Percentiles rank a stretch among this genome's conserved stretches.
Conservation (phyloP, 2,329 filamentous ascomycete species). For the Pseudonectria buxi region DNA sequence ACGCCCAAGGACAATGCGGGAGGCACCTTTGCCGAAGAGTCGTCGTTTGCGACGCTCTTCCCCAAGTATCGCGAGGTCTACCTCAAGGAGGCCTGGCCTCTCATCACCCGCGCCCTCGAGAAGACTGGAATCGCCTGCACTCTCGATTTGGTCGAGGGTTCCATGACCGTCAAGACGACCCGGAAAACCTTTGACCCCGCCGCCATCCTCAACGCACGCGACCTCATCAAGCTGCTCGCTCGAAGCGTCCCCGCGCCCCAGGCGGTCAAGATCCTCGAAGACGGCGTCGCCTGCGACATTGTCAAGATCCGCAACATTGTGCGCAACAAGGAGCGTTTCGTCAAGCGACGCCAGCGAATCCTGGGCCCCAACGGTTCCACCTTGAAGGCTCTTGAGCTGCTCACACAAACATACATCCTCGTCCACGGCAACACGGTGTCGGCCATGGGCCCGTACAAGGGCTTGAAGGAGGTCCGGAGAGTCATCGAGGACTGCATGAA, state of each 20-base stretch:
- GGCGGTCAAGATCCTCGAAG: conserved; percentile 89
- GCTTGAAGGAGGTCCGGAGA: conserved; percentile 82
- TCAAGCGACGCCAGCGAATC: conserved; percentile 89
- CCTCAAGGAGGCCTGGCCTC: conserved; percentile 85
- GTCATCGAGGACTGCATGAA: conserved; percentile 94
- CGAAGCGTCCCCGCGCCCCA: conserved; percentile 89
- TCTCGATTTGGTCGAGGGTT: conserved; percentile 89
- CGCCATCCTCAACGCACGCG: conserved; percentile 85
- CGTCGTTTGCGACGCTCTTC: conserved; percentile 79
- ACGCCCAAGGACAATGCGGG: conserved; percentile 76
- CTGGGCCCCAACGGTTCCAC: conserved; percentile 87
- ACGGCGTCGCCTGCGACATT: conserved; percentile 85
- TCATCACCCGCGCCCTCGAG: conserved; percentile 80
- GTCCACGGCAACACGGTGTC: conserved; percentile 96
- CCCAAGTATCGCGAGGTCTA: conserved; percentile 97
- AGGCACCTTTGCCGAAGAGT: conserved; percentile 88
- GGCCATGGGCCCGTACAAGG: conserved; percentile 87
- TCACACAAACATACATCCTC: conserved; percentile 87
- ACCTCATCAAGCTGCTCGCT: conserved; percentile 87
- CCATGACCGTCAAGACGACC: conserved; percentile 95
- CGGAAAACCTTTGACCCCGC: conserved; percentile 87
- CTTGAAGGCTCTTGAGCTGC: conserved; percentile 84
- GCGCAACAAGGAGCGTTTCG: conserved; percentile 88
- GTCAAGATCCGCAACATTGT: conserved; percentile 92
- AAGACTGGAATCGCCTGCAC: conserved; percentile 85